Conservation (phyloP, 2,329 filamentous ascomycete genomes). For the Exophiala phaeomuriformis region DNA sequence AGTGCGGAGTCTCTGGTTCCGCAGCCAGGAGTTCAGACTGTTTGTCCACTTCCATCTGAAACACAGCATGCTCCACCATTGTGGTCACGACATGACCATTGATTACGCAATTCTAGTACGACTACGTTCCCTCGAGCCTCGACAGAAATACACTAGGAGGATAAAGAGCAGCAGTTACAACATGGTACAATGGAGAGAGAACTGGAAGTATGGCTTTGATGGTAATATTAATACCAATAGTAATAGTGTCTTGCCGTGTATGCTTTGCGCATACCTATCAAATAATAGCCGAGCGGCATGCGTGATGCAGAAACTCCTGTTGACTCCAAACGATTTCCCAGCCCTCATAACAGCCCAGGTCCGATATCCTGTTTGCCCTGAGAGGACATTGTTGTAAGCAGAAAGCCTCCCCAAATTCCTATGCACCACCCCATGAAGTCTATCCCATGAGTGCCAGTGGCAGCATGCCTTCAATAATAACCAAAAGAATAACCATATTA, state of each 20-base stretch:
- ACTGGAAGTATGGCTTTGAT: background rate
- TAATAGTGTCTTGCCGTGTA: background rate
- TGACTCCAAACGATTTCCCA: background rate
- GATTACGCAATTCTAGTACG: background rate
- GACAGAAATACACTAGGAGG: background rate
- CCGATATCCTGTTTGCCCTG: background rate
- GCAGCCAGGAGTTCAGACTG: background rate
- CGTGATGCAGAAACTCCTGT: background rate
- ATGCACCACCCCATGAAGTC: background rate
- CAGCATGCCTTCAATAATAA: background rate
- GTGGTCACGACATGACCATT: background rate
- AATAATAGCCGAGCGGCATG: background rate
- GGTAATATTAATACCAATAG: background rate
- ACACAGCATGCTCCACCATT: background rate
- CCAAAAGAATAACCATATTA: slow-evolving; percentile 9
- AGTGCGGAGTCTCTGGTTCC: background rate
- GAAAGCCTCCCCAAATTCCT: background rate
- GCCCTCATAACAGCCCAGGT: background rate
- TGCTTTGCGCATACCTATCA: background rate
- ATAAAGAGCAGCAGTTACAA: background rate
- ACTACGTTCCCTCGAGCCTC: too few species aligned
- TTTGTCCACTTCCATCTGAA: background rate
- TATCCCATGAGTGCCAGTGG: background rate
- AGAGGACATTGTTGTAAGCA: background rate
- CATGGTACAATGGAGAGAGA: background rate